Conservation (phyloP, 352 stramenopile genomes). For the Aphanomyces invadans region DNA sequence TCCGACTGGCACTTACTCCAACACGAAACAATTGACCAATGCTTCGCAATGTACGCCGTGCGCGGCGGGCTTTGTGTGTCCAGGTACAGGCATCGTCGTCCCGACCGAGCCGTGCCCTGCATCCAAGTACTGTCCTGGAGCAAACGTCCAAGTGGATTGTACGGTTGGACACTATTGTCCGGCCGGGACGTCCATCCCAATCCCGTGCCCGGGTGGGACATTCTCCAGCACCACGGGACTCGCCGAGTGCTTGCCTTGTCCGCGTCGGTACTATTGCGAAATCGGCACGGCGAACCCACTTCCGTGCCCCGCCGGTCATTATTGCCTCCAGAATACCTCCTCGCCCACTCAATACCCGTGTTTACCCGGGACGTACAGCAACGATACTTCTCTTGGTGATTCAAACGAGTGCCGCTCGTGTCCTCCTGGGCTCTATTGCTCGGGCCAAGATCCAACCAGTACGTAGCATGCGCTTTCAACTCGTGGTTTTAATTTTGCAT, state of each 20-base stretch:
- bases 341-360: constrained; percentile 45
- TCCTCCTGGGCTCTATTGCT: constrained; percentile 77
- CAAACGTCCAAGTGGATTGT: constrained; percentile 54
- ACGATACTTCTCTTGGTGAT: constrained; percentile 32
- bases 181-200: constrained; percentile 40
- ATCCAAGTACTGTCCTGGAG: constrained; percentile 55
- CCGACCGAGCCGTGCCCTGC: constrained; percentile 43
- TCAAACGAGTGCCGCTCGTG: constrained; percentile 43
- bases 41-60: constrained; percentile 62
- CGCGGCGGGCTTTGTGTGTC: constrained; percentile 51
- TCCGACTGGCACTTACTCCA: constrained; percentile 57
- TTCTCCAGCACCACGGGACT: constrained; percentile 56
- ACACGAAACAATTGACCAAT: constrained; percentile 52
- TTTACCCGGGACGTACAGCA: constrained; percentile 52
- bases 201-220: constrained; percentile 50
- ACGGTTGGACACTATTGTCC: constrained; percentile 70
- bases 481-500: too few species aligned
- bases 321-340: constrained; percentile 55
- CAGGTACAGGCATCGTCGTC: constrained; percentile 38
- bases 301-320: constrained; percentile 63
- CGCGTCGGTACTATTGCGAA: constrained; percentile 62
- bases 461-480: too few species aligned
- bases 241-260: constrained; percentile 57
- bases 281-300: constrained; percentile 34
- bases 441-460: constrained; percentile 42